Evolutionary conservation across 73 alveolate species (phyloP), one percentile per base, ranked within the genome.

Genomic region (Breviolum minutum): DNA sequence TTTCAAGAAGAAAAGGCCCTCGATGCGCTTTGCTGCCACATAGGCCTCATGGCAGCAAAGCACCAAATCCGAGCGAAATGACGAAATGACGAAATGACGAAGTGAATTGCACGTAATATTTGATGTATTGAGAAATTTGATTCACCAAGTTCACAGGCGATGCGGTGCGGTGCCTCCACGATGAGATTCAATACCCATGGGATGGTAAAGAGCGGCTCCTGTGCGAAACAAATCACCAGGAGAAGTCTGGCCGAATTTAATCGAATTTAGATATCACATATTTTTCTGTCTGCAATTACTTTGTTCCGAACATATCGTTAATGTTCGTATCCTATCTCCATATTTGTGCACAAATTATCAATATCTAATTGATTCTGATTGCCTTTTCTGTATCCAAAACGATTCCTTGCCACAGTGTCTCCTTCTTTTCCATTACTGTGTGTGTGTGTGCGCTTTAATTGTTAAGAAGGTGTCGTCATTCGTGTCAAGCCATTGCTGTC

Each of bases 21-120:
- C 97, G 32, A 91, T 91, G 24, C 97, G 97, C 88, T 91, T 91
- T 63, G 97, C 97, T 26, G 97, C 97, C 8, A 91, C 97, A 54
- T 70, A 71, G 79, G 97, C 97, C 95, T 87, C 54, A 40, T 40
- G 54, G 54, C 54, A 40, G 19, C 6, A 63, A 29, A 74, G 19
- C 12, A 54, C 61, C 79, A 69, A 24, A 17, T 17, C 26, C 79
- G 27, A 69, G 79, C 79, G 79, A 27, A 70, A 2, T 24, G 6
- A 24, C 20, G 30, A 24, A 69, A 73, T 73, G 83, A 73, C 26
- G 54, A 14, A 73, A 8, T 73, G 13, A 8, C 77, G 26, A 68
- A 68, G 83, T 19, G 83, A 24, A 24, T 73, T 8, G 83, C 54
- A 14, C 27, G 12, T 73, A 73, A 40, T 27, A 14, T 73, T 8